Conservation (phyloP, 371 early-diverging fungal species). For the Lichtheimia corymbifera region DNA sequence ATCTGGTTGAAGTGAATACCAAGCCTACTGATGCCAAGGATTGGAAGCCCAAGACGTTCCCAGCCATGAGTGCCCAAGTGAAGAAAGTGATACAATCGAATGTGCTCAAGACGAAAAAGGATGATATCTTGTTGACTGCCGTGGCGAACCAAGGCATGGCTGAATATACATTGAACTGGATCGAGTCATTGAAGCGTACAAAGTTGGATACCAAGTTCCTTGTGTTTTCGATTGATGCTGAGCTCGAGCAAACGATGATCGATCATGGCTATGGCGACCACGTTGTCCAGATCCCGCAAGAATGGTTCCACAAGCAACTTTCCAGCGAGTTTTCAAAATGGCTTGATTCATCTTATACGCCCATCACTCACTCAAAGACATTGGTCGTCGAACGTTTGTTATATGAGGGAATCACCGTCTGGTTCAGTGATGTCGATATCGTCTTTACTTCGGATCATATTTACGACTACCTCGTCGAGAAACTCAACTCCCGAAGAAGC, state of each 20-base stretch:
- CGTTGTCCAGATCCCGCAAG: conserved; percentile 34
- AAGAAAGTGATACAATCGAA: conserved; percentile 14
- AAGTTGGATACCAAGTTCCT: conserved; percentile 23
- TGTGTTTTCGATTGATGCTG: conserved; percentile 40
- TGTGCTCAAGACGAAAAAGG: conserved; percentile 9
- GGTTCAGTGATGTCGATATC: conserved; percentile 56
- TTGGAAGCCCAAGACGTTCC: conserved; percentile 22
- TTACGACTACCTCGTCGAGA: conserved; percentile 40
- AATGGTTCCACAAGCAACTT: conserved; percentile 39
- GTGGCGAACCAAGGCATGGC: conserved; percentile 41
- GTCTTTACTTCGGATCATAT: conserved; percentile 45
- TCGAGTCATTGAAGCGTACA: conserved; percentile 32
- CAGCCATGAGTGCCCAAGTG: conserved; percentile 8
- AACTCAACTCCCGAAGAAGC: conserved; percentile 29
- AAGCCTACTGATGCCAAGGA: conserved; percentile 13
- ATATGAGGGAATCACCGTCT: conserved; percentile 42
- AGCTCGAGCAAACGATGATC: conserved; percentile 23
- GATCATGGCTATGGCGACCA: conserved; percentile 26
- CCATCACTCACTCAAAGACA: conserved; percentile 42
- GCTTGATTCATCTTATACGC: conserved; percentile 28
- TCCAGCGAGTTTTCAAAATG: conserved; percentile 27
- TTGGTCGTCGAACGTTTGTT: conserved; percentile 40
- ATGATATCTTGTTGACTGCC: conserved; percentile 28
- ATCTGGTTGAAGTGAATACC: conserved; percentile 15
- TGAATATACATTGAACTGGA: conserved; percentile 41